Percentiles rank a stretch among this genome's conserved stretches.
These are phyloP conservation scores for Penicillium sp. DNA, from an alignment of 2,329 filamentous ascomycete genomes.

Conservation along the genomic window DNA sequence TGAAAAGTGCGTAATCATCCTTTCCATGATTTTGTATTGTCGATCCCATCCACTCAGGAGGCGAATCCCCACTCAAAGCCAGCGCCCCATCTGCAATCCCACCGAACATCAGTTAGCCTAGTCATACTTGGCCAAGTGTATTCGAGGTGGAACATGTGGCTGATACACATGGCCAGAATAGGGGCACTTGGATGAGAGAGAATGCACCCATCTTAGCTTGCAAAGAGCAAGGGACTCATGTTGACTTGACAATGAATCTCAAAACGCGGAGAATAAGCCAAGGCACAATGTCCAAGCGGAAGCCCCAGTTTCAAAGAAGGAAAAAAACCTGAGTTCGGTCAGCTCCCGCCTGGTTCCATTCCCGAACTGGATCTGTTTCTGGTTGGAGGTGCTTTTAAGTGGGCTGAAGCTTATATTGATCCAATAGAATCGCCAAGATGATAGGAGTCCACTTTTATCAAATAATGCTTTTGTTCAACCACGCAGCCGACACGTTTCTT, in stretches of 20 bases:
- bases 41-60: conserved; percentile 5
- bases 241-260: too few relatives aligned
- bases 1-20: conserved; percentile 6
- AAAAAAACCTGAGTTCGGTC: background rate
- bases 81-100: background rate
- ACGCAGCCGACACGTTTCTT: conserved; percentile 8
- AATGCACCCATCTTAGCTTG: too few relatives aligned
- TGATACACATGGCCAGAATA: background rate
- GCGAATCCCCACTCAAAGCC: background rate
- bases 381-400: background rate
- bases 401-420: conserved; percentile 14
- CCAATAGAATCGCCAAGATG: conserved; percentile 9
- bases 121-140: background rate
- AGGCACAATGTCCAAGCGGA: background rate
- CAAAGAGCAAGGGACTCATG: too few relatives aligned
- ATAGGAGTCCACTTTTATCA: conserved; percentile 4
- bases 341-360: background rate
- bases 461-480: conserved; percentile 3
- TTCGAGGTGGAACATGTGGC: background rate
- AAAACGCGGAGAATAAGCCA: background rate
- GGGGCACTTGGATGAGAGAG: background rate
- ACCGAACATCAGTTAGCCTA: background rate
- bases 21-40: conserved; percentile 1
- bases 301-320: background rate
- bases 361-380: background rate